Conservation (phyloP, 371 early-diverging fungal genomes). For the Actinomortierella wolfii region DNA sequence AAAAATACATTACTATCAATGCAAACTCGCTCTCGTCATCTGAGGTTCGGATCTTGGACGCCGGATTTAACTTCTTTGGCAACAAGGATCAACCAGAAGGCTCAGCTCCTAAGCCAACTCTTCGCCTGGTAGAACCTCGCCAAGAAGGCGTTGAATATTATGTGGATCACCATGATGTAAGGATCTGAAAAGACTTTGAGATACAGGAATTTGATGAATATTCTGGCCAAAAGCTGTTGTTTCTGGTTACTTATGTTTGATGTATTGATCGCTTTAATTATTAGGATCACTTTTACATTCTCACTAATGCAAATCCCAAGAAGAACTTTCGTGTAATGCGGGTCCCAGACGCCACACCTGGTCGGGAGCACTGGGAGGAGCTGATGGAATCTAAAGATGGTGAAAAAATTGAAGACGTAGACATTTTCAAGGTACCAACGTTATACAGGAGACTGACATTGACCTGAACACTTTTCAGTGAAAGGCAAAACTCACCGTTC, state of each 20-base stretch:
- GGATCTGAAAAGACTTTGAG: constrained; percentile 4
- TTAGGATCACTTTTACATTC: constrained; percentile 69
- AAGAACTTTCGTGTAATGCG: constrained; percentile 68
- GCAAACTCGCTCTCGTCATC: constrained; percentile 77
- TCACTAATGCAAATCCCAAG: constrained; percentile 71
- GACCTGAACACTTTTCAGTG: no score
- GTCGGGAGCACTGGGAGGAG: constrained; percentile 61
- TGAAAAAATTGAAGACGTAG: constrained; percentile 84
- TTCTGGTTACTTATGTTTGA: background rate
- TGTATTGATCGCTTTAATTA: background rate
- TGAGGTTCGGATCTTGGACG: constrained; percentile 66
- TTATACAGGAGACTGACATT: background rate
- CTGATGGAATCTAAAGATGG: constrained; percentile 61
- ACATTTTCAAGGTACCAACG: constrained; percentile 66
- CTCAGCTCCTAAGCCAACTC: constrained; percentile 18
- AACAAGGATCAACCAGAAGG: background rate
- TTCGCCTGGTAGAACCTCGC: constrained; percentile 63
- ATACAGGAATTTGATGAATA: background rate
- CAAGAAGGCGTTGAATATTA: constrained; percentile 71
- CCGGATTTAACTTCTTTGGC: constrained; percentile 51
- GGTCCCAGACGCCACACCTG: constrained; percentile 48
- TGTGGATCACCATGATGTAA: constrained; percentile 81
- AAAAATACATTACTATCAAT: constrained; percentile 75
- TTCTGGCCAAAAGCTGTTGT: background rate
- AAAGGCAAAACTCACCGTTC: no score